Evolutionary conservation across 106 monocot species (phyloP).

Genomic region (Dioscorea dumetorum): DNA sequence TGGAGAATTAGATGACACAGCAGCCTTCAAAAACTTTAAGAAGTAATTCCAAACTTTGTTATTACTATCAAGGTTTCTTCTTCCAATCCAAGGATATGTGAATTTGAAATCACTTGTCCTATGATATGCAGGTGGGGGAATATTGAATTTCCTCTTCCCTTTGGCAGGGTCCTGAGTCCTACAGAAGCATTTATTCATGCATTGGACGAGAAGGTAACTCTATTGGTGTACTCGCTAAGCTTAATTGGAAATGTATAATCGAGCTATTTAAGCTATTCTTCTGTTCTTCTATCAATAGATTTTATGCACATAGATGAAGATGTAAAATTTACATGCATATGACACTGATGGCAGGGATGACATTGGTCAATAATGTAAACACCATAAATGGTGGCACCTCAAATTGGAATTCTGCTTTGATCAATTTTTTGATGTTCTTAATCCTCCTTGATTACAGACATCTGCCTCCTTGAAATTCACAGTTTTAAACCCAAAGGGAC

Average conservation of each 20-base stretch:
- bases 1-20: conserved; percentile 98
- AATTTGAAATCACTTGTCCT: neutral
- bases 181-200: conserved; percentile 76
- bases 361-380: too few relatives aligned
- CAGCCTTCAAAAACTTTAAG: conserved; percentile 97
- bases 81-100: neutral
- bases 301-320: too few relatives aligned
- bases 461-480: conserved; percentile 70
- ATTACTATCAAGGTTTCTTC: neutral
- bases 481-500: conserved; percentile 54
- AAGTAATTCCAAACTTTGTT: conserved; percentile 34
- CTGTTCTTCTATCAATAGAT: too few relatives aligned
- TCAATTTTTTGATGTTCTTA: neutral
- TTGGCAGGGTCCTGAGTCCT: conserved; percentile 88
- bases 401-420: too few relatives aligned
- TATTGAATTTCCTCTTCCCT: conserved; percentile 94
- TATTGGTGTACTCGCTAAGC: neutral
- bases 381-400: too few relatives aligned
- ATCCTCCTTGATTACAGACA: conserved; percentile 30
- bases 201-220: conserved; percentile 89
- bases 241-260: neutral
- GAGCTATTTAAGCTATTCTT: too few relatives aligned
- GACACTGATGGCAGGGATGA: too few relatives aligned
- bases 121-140: conserved; percentile 61
- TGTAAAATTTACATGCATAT: too few relatives aligned